Evolutionary conservation across 306 rosid genomes (phyloP), one percentile per base, ranked within the genome.

Genomic region (Mimosa pudica): DNA sequence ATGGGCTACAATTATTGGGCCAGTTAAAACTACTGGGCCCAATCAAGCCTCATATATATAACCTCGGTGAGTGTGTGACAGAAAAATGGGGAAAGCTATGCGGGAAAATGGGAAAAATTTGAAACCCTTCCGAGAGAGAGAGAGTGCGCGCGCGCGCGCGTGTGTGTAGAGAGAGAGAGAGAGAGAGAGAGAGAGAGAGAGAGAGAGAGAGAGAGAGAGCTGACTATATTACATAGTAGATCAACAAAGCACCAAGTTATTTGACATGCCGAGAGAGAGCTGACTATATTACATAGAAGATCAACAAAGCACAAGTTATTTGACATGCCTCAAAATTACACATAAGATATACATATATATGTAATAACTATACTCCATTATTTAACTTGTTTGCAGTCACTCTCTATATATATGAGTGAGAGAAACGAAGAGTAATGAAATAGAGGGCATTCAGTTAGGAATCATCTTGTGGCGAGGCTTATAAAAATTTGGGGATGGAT

Each of bases 391-490:
- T 3, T 12, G 2, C n/a, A 4, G 17, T 51, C 57, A 12, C 57
- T 51, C 18, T 51, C 16, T 47, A 13, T 52, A 13, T 13, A 51
- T 51, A 12, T 51, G 20, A n/a, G 62, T 3, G 35, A 2, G 12
- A 7, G 12, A n/a, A 12, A 7, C 5, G 3, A 10, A 9, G 35
- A 4, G 14, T 4, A 12, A 14, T 51, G 1, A 24, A 1, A 5
- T 13, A 51, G 17, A 14, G 7, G 33, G 20, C 10, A 51, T 24
- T 86, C 78, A 92, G 87, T 89, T 89, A 74, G 91, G 97, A 35
- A 92, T 89, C 88, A 87, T 91, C 87, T 92, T 92, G 92, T 70
- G 86, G 80, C 89, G 94, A 83, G 97, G 97, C 82, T 85, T 88
- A 54, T 86, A 87, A 73, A 92, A 81, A 60, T 88, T 77, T 55